These are phyloP conservation scores for Backusella sp. DNA, from an alignment of 192 early-diverging fungal species.

Conservation along the genomic window DNA sequence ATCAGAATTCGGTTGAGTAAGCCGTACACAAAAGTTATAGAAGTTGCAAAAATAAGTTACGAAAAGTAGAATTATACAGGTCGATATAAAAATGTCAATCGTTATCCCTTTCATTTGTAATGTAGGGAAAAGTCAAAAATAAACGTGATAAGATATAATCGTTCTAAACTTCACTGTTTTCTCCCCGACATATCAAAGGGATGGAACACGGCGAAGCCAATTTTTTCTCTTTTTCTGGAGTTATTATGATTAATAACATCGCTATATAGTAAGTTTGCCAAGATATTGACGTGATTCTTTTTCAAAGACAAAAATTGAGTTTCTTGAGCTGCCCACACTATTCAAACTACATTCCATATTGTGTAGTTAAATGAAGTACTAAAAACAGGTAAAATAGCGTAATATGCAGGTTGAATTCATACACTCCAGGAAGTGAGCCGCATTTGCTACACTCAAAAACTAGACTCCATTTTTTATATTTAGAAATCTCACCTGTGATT, in stretches of 20 bases:
- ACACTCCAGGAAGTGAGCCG: neutral
- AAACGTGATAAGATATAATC: neutral
- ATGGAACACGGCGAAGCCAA: neutral
- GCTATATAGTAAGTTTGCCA: neutral
- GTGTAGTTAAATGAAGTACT: neutral
- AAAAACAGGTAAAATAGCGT: neutral
- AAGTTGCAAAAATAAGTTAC: neutral
- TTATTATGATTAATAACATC: neutral
- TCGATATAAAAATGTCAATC: neutral
- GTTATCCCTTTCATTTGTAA: neutral
- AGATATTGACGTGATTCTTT: neutral
- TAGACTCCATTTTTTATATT: neutral
- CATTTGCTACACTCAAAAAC: neutral
- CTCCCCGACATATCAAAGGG: neutral
- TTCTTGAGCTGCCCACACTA: neutral
- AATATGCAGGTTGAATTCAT: neutral
- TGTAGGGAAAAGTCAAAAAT: neutral
- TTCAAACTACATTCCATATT: neutral
- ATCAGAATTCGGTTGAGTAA: neutral
- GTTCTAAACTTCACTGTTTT: neutral
- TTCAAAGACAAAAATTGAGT: neutral
- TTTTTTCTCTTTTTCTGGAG: neutral
- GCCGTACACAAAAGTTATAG: neutral
- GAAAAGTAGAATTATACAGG: neutral
- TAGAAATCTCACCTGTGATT: neutral